Conservation (phyloP, 23 red algal species). For the Agarophyton chilense region DNA sequence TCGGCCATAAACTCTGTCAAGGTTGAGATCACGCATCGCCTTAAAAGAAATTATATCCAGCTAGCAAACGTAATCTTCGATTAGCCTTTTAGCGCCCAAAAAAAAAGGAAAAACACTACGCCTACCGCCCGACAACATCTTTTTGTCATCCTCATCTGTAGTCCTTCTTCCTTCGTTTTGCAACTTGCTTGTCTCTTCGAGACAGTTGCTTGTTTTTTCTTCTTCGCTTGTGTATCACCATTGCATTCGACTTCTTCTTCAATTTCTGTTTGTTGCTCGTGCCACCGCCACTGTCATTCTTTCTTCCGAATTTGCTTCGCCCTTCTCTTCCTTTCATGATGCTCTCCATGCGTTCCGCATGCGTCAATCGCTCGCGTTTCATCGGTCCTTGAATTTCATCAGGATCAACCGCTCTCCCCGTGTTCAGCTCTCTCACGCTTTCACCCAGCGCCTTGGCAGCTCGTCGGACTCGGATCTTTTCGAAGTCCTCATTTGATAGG, state of each 20-base stretch:
- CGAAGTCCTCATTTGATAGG: conserved; percentile 70
- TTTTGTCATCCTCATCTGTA: conserved; percentile 32
- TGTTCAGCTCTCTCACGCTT: background rate
- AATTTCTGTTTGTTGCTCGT: conserved; percentile 75
- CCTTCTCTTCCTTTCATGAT: conserved; percentile 67
- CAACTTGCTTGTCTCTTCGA: conserved; percentile 55
- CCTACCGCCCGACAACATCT: background rate
- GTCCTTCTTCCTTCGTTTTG: conserved; percentile 59
- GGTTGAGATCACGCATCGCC: conserved; percentile 90
- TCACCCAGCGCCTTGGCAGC: conserved; percentile 46
- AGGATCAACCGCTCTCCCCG: conserved; percentile 41
- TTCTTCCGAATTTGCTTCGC: conserved; percentile 59
- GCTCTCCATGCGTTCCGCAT: conserved; percentile 66
- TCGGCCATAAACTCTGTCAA: conserved; percentile 94
- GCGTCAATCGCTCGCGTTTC: conserved; percentile 45
- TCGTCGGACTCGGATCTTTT: conserved; percentile 35
- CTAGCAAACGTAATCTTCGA: conserved; percentile 83
- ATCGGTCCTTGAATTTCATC: conserved; percentile 54
- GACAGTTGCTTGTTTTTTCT: conserved; percentile 26
- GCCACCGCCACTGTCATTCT: conserved; percentile 70
- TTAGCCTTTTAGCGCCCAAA: conserved; percentile 11
- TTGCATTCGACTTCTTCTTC: conserved; percentile 77
- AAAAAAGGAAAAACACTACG: background rate
- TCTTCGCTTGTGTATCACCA: conserved; percentile 86
- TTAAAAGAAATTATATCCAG: conserved; percentile 83